phyloP scores from a whole-genome alignment of 306 rosid genomes.

The Prinsepia uniflora region DNA sequence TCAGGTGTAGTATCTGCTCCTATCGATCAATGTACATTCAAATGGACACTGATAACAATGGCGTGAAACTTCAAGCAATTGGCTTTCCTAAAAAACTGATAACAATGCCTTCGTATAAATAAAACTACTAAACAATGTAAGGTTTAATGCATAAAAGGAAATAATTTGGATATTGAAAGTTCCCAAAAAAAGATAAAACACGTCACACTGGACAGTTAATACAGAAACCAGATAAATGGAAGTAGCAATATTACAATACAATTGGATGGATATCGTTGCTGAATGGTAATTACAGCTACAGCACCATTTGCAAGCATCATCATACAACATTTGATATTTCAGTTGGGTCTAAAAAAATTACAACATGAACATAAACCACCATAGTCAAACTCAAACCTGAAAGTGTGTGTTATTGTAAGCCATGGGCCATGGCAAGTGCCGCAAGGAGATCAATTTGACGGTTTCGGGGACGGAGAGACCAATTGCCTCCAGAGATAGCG shows the following conservation, averaged over 20 bases:
- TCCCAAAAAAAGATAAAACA: background rate
- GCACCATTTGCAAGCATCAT: background rate
- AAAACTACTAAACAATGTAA: background rate
- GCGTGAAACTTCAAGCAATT: background rate
- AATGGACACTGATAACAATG: background rate
- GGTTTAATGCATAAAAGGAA: background rate
- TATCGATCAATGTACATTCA: background rate
- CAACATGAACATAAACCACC: background rate
- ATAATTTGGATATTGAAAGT: too few relatives aligned
- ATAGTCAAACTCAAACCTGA: conserved; percentile 28
- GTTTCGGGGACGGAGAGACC: conserved; percentile 47
- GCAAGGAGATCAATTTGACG: conserved; percentile 37
- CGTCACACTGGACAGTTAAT: conserved; percentile 3
- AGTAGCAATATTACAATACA: conserved; percentile 9
- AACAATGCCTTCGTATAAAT: background rate
- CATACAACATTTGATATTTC: conserved; percentile 4
- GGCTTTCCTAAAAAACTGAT: background rate
- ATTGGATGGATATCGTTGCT: conserved; percentile 12
- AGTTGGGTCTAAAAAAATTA: background rate
- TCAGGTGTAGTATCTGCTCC: background rate
- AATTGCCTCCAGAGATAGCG: conserved; percentile 89
- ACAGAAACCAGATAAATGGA: conserved; percentile 6
- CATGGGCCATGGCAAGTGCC: background rate
- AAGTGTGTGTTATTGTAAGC: background rate
- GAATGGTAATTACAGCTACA: conserved; percentile 22